These are phyloP conservation scores for Plasmodium relictum DNA, from an alignment of 169 alveolate species.

Conservation along the genomic window DNA sequence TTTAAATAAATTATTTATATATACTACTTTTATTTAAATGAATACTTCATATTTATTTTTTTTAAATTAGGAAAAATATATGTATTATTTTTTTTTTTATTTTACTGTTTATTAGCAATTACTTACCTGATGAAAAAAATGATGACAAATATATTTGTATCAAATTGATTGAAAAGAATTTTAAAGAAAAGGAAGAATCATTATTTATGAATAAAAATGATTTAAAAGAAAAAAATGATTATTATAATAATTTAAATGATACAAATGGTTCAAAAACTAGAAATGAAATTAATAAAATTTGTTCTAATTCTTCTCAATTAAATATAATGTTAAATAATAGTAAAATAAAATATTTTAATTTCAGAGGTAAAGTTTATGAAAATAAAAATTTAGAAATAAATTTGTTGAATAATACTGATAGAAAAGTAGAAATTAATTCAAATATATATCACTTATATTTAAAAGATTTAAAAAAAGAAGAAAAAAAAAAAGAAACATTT, in stretches of 20 bases:
- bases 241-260: constrained; percentile 22
- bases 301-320: constrained; percentile 21
- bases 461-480: constrained; percentile 44
- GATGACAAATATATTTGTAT: constrained; percentile 64
- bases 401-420: constrained; percentile 28
- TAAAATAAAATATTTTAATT: constrained; percentile 42
- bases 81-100: not conserved
- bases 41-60: not conserved
- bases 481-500: constrained; percentile 22
- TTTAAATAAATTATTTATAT: not conserved
- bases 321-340: constrained; percentile 63
- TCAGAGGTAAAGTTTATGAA: constrained; percentile 70
- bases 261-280: constrained; percentile 1
- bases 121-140: constrained; percentile 17
- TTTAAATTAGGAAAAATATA: not conserved
- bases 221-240: constrained; percentile 14
- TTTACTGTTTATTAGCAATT: constrained; percentile 13
- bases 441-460: constrained; percentile 39
- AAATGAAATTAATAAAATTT: not conserved
- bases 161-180: constrained; percentile 20
- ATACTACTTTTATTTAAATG: too few species aligned
- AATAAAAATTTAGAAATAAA: constrained; percentile 45
- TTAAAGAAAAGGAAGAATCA: not conserved
- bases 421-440: constrained; percentile 43
- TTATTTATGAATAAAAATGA: not conserved